Evolutionary conservation across 108 stramenopile species (phyloP).

Genomic region (Mediolabrus comicus): DNA sequence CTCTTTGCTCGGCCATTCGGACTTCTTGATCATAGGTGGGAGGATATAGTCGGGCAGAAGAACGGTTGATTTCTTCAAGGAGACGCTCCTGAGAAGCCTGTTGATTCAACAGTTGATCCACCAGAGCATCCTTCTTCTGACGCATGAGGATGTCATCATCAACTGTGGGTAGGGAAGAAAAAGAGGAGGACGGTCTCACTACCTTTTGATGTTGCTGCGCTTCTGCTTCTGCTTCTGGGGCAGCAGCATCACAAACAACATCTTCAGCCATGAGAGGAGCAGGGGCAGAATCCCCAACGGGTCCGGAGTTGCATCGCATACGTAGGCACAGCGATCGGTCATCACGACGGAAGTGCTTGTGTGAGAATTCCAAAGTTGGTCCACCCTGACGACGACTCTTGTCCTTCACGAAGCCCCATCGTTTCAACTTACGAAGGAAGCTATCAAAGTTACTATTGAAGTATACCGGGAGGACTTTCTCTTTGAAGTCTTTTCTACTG

Average conservation of each 20-base stretch:
- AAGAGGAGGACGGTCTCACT: too few species aligned
- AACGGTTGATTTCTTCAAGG: not conserved
- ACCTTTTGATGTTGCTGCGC: not conserved
- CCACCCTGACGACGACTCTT: not conserved
- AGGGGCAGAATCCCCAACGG: too few species aligned
- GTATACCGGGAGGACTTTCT: conserved; percentile 70
- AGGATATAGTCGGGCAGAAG: not conserved
- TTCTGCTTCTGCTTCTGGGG: too few species aligned
- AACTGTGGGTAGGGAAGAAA: not conserved
- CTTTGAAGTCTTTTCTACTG: conserved; percentile 70
- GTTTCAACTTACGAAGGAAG: conserved; percentile 85
- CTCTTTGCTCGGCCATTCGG: not conserved
- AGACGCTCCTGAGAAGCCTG: not conserved
- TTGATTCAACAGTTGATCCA: not conserved
- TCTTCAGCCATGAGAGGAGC: not conserved
- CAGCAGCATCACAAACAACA: too few species aligned
- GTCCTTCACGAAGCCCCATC: conserved; percentile 18
- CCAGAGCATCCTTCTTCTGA: not conserved
- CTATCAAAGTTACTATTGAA: conserved; percentile 84
- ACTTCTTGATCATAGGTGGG: not conserved
- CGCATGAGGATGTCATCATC: not conserved
- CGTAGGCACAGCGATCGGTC: conserved; percentile 2
- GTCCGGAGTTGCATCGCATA: not conserved
- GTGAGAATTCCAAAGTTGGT: conserved; percentile 63
- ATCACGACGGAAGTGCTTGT: conserved; percentile 63